Evolutionary conservation across 2,329 filamentous ascomycete species (phyloP).

Genomic region (Furcasterigmium furcatum): DNA sequence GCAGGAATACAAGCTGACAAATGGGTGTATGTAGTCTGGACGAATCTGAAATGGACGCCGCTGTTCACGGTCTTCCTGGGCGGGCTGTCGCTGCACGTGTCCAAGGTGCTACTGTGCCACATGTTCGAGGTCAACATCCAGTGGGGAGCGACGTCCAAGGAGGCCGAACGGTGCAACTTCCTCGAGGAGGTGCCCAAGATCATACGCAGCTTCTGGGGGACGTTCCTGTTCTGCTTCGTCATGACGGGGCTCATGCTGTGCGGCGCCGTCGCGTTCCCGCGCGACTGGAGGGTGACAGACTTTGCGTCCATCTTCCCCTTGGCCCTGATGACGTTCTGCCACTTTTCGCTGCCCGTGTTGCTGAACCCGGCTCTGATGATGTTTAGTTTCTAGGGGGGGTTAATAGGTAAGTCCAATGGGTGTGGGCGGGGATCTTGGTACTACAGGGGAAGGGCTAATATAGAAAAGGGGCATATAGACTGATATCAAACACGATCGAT

Average conservation of each 20-base stretch:
- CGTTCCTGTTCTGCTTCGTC: conserved; percentile 32
- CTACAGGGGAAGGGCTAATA: too few relatives aligned
- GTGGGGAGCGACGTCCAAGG: conserved; percentile 55
- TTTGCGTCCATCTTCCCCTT: conserved; percentile 61
- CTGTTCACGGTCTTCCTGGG: conserved; percentile 44
- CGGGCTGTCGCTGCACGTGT: conserved; percentile 36
- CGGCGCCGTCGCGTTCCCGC: conserved; percentile 36
- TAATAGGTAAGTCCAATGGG: too few relatives aligned
- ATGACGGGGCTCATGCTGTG: neutral
- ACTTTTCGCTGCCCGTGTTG: conserved; percentile 56
- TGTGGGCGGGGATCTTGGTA: too few relatives aligned
- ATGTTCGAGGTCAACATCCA: conserved; percentile 37
- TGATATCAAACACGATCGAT: too few relatives aligned
- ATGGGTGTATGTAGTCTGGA: conserved; percentile 29
- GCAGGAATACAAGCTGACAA: neutral
- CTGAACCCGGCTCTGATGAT: conserved; percentile 63
- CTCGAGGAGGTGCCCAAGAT: conserved; percentile 52
- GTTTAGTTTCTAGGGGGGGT: conserved; percentile 49
- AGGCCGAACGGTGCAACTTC: conserved; percentile 52
- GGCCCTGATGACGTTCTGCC: conserved; percentile 43
- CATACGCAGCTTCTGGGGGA: conserved; percentile 43
- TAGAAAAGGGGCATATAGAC: too few relatives aligned
- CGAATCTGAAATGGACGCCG: conserved; percentile 62
- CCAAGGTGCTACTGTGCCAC: conserved; percentile 33
- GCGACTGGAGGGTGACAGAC: conserved; percentile 51